Evolutionary conservation across 257 asterid species (phyloP).

Genomic region (Catharanthus roseus): DNA sequence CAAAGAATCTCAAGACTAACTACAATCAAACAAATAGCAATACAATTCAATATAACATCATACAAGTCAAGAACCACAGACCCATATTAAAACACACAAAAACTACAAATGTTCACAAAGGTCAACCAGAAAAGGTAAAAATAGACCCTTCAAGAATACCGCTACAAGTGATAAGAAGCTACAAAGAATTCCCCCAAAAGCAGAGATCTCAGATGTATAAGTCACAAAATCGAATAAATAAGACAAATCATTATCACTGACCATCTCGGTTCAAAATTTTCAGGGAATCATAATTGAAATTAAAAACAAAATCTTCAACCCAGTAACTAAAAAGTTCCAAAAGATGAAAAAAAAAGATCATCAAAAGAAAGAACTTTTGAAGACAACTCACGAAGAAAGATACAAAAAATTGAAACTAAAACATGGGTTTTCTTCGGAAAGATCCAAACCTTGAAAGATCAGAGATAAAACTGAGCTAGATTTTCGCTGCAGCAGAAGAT

Average conservation of each 20-base stretch:
- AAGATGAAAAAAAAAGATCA: not conserved
- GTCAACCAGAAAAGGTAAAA: not conserved
- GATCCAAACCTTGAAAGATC: conserved; percentile 4
- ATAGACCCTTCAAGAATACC: not conserved
- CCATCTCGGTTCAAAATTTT: not conserved
- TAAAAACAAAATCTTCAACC: conserved; percentile 1
- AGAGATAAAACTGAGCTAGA: not conserved
- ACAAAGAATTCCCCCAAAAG: not conserved
- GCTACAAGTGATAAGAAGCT: not conserved
- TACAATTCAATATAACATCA: not conserved
- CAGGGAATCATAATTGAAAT: not conserved
- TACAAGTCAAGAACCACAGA: not conserved
- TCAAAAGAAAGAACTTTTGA: not conserved
- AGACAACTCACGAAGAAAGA: conserved; percentile 14
- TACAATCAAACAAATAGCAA: not conserved
- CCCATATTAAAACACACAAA: not conserved
- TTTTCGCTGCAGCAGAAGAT: conserved; percentile 5
- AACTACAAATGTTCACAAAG: not conserved
- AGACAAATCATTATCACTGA: not conserved
- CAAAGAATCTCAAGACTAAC: not conserved
- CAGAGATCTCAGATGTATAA: not conserved
- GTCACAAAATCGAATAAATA: not conserved
- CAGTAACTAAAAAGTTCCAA: conserved; percentile 3
- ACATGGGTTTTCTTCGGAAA: not conserved
- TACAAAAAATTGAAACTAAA: conserved; percentile 1